A percentile compares a stretch with the other conserved stretches of the same genome.
phyloP scores from a whole-genome alignment of 2,329 filamentous ascomycete genomes.

The Balansia obtecta region DNA sequence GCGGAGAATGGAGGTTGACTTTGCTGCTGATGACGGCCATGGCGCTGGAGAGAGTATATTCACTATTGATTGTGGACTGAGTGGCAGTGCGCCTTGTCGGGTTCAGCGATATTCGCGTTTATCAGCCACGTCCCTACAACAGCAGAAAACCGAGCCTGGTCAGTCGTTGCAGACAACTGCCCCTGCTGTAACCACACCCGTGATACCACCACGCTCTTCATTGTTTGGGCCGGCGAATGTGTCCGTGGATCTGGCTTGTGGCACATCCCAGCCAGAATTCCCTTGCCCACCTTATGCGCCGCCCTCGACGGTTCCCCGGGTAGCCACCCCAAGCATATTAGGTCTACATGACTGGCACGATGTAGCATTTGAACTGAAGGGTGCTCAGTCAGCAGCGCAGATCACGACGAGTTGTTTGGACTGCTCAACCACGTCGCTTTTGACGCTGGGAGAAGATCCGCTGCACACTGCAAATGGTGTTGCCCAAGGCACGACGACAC shows the following conservation, averaged over 20 bases:
- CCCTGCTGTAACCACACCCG: background rate
- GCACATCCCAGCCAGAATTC: slow-evolving; percentile 11
- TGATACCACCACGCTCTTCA: slow-evolving; percentile 12
- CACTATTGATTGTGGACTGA: slow-evolving; percentile 60
- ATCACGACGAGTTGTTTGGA: slow-evolving; percentile 66
- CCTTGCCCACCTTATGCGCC: slow-evolving; percentile 13
- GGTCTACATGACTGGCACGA: slow-evolving; percentile 20
- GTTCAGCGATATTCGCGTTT: slow-evolving; percentile 33
- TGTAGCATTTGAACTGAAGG: slow-evolving; percentile 35
- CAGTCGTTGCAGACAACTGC: background rate
- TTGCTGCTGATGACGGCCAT: slow-evolving; percentile 66
- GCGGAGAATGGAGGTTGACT: slow-evolving; percentile 75
- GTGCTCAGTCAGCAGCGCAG: slow-evolving; percentile 41
- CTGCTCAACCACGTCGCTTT: slow-evolving; percentile 55
- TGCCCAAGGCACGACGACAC: slow-evolving; percentile 33
- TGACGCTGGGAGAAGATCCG: slow-evolving; percentile 69
- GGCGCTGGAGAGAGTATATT: slow-evolving; percentile 67
- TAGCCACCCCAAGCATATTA: slow-evolving; percentile 3
- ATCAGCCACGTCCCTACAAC: slow-evolving; percentile 10
- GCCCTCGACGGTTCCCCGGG: slow-evolving; percentile 9
- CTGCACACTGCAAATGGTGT: slow-evolving; percentile 33
- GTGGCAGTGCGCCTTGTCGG: slow-evolving; percentile 36
- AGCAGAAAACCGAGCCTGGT: slow-evolving; percentile 2
- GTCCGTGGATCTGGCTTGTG: background rate
- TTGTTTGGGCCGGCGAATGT: slow-evolving; percentile 16